Evolutionary conservation across 2,329 filamentous ascomycete species (phyloP), one percentile per base, ranked within the genome.

Genomic region (Claviceps spartinae): DNA sequence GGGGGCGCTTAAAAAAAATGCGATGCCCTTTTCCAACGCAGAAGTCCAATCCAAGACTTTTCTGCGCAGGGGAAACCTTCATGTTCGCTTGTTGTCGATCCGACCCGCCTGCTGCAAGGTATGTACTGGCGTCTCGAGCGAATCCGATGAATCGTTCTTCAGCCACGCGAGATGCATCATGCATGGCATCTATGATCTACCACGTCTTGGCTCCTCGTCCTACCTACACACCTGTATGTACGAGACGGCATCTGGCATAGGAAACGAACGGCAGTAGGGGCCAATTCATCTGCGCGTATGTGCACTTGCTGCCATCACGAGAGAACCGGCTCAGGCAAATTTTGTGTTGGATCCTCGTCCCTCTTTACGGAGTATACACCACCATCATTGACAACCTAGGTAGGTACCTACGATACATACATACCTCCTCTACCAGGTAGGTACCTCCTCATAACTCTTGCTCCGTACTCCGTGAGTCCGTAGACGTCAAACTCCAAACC

Each of bases 101-200:
- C 55, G 52, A 50, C 46, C 50, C 52, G 50, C 50, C 46, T 40
- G 26, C 26, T 50, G 52, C 54, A 52, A n/a, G 48, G 49, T 40
- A 30, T 22, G 22, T 22, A 22, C 49, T 30, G 45, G 47, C 22
- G 24, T 30, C 16, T 22, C 26, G 26, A 18, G 20, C 36, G 30
- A 34, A 18, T 14, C 18, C 16, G 46, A 44, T 7, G 8, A 22
- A 53, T 30, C 9, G 34, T 24, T 46, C 38, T 47, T 46, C 48
- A 49, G 47, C 53, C 54, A 54, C 36, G 52, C 52, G 40, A 53
- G 50, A 55, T 52, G 51, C 54, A 49, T 51, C 1, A 22, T 22
- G 22, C 22, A 22, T 22, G 37, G 52, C 56, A 55, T 51, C 42
- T 48, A 50, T 47, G 45, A 44, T 43, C 47, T 50, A 18, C 9